Base-by-base conservation (phyloP, 257 asterid species). In the Solanum rostratum region DNA sequence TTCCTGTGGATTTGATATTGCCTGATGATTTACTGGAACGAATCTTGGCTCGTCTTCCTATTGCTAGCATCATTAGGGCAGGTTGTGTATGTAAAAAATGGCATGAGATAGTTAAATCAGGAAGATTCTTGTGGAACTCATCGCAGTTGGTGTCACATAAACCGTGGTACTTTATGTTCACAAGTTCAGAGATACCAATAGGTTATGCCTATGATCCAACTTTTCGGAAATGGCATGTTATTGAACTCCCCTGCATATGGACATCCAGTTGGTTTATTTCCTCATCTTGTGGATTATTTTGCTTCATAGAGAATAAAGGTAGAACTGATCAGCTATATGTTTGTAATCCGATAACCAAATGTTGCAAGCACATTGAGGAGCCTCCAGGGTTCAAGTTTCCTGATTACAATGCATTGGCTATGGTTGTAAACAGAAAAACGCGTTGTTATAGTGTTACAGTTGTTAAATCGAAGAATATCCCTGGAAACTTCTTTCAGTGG, bases 1-100 rank as follows among this genome's bases (percentile, higher is more conserved):
- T 91, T 85, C 91, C 92, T 39, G 59, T 95, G 85, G 97, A 96
- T 84, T 53, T 89, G 68, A 78, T 50, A 78, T 27, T 83, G 66
- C 81, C 85, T 49, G 52, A 65, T 45, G 85, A 83, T 10, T 3
- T 83, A 39, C 54, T 43, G 0, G 81, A 83, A 11, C 49, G 80
- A 7, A 83, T 83, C 1, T 18, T 83, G 5, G 46, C 69, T 43
- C 7, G 18, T 33, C 85, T 83, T 37, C 85, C 85, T 22, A 3
- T 83, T 22, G 80, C 43, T 11, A 22, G 80, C 49, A 66, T 83
- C 55, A 50, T 83, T 10, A 66, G 41, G 24, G 85, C 69, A 68
- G 29, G 85, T 49, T 24, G 63, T 30, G 85, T 83, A 3, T 83
- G 80, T 53, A 83, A 83, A 83, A 27, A 37, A 59, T 83, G 85